Base-by-base conservation (phyloP, 306 rosid species). In the Lotus japonicus region DNA sequence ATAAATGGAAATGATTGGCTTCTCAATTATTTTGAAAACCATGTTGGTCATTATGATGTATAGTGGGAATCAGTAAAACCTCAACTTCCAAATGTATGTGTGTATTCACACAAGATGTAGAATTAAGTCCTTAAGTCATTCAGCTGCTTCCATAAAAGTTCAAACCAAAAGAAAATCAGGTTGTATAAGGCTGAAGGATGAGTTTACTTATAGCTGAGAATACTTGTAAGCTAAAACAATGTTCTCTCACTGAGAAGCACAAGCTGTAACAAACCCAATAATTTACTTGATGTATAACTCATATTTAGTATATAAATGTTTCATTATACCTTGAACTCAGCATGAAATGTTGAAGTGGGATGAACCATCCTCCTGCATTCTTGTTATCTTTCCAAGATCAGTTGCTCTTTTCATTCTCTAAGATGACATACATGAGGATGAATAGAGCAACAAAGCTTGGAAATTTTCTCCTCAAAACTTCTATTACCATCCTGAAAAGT, bases 1-100 rank as follows among this genome's bases (percentile, higher is more conserved):
- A 74, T 88, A 48, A 77, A 83, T 74, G 96, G 92, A 64, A 65
- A 64, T 58, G 80, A 74, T 33, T 86, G 89, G 89, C 84, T 88
- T 33, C 31, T 68, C 58, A 18, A 77, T 79, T 57, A 73, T 59
- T 48, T 11, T 43, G 33, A 41, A 54, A 21, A 65, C 52, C 23
- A 21, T 18, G 31, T 18, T 39, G 17, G 3, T 0, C 51, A 39
- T 13, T 62, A 36, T 10, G 39, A 11, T 19, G 12, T 14, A 13
- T 48, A 48, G 53, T 48, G 45, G 10, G 0, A 66, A 66, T 11
- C 8, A 38, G n/a, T 39, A 19, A 11, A 31, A 36, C 0, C 10
- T 51, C 36, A 66, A 31, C 36, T 31, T 7, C 36, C 36, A 31
- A 31, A 26, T 64, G 10, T 28, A 5, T 26, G 13, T 62, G 9